Percentiles rank a stretch among this genome's conserved stretches.
Conservation (phyloP, 371 early-diverging fungal genomes). For the Mucor irregularis region DNA sequence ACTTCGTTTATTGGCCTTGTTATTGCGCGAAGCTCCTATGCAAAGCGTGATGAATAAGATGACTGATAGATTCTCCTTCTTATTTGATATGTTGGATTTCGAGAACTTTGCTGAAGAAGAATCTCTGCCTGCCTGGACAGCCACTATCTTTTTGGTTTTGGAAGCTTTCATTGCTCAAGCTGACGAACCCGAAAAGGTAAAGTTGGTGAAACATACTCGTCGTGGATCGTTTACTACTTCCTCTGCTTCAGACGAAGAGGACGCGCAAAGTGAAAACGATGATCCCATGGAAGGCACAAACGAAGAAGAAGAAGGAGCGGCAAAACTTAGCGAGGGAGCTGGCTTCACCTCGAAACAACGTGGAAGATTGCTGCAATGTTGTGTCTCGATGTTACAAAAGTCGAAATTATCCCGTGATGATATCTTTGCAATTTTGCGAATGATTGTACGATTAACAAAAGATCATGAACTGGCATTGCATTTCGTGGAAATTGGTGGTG, state of each 20-base stretch:
- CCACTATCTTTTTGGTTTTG: conserved; percentile 67
- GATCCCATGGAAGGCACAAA: conserved; percentile 26
- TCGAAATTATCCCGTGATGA: conserved; percentile 51
- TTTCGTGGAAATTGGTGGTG: conserved; percentile 70
- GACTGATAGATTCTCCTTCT: conserved; percentile 37
- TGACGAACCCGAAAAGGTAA: conserved; percentile 60
- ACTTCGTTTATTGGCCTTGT: conserved; percentile 66
- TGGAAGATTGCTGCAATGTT: conserved; percentile 37
- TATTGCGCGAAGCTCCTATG: conserved; percentile 58
- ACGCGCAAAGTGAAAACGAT: conserved; percentile 7
- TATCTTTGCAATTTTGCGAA: conserved; percentile 70
- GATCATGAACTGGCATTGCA: conserved; percentile 58
- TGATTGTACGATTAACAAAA: conserved; percentile 82
- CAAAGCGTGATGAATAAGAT: conserved; percentile 51
- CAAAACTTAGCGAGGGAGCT: background rate
- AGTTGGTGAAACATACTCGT: conserved; percentile 8
- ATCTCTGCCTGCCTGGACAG: conserved; percentile 58
- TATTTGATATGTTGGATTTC: conserved; percentile 48
- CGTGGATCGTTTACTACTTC: background rate
- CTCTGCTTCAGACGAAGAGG: conserved; percentile 11
- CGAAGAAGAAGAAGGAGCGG: background rate
- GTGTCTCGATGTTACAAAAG: conserved; percentile 50
- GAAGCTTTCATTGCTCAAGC: conserved; percentile 66
- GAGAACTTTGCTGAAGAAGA: conserved; percentile 17
- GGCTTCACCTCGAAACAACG: conserved; percentile 34